A percentile compares a stretch with the other conserved stretches of the same genome.
Conservation (phyloP, 2,329 filamentous ascomycete species). For the Botryotinia globosa region DNA sequence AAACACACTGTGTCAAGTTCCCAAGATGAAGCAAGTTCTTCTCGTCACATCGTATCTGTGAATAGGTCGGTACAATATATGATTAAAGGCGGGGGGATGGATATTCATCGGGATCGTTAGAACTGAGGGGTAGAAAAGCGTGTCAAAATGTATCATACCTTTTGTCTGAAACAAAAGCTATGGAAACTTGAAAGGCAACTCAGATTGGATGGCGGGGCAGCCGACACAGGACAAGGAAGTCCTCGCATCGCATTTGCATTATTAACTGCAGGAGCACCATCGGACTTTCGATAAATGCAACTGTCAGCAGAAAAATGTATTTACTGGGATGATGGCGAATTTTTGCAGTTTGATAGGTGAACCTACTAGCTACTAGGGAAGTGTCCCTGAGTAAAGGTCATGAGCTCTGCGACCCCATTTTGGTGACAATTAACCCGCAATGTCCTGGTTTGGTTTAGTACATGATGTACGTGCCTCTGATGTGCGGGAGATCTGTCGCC, state of each 20-base stretch:
- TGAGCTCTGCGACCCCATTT: conserved; percentile 21
- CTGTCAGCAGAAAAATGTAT: not conserved
- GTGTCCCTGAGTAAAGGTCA: conserved; percentile 16
- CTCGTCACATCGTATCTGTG: not conserved
- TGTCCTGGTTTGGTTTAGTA: conserved; percentile 12
- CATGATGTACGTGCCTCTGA: conserved; percentile 11
- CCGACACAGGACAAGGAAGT: conserved; percentile 13
- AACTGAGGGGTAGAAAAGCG: conserved; percentile 2
- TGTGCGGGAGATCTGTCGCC: conserved; percentile 21
- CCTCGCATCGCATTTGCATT: not conserved
- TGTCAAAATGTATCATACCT: conserved; percentile 3
- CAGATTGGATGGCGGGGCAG: conserved; percentile 20
- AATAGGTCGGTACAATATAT: too few relatives aligned
- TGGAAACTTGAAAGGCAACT: conserved; percentile 10
- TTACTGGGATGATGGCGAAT: conserved; percentile 16
- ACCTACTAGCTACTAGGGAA: not conserved
- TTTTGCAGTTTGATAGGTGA: conserved; percentile 11
- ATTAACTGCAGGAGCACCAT: conserved; percentile 7
- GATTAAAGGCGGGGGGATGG: not conserved
- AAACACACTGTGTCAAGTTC: not conserved
- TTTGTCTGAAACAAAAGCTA: conserved; percentile 14
- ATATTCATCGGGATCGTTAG: conserved; percentile 1
- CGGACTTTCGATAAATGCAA: not conserved
- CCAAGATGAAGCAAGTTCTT: not conserved
- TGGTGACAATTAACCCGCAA: conserved; percentile 1